Base-by-base conservation (phyloP, 202 grass and related monocot species). In the Zoysia matrella region DNA sequence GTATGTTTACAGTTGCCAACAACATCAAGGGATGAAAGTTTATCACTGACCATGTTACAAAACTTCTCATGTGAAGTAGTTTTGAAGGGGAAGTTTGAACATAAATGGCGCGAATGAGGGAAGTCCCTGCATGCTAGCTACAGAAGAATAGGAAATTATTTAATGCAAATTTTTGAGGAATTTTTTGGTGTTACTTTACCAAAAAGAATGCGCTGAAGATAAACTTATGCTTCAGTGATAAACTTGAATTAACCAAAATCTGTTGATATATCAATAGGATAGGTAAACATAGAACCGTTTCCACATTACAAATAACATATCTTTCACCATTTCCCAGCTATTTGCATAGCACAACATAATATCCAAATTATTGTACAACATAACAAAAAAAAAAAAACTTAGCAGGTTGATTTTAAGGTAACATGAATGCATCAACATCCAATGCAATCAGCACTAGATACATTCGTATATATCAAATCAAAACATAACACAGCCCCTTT, bases 91-190 rank as follows among this genome's bases (percentile, higher is more conserved):
- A 94, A 96, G 79, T 89, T 94, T 55, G 87, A 92, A 81, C 97
- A 99, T 74, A 71, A 57, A 96, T 99, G 91, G 4, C 97, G 97
- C 9, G 97, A 83, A 86, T 99, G 97, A 65, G 97, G 87, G 83
- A 94, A 99, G 76, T 99, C 97, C 43, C 93, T 87, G 83, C 97
- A 99, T 68, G 97, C 93, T 73, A 94, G 13, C 92, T 94, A 87
- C 22, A 69, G 13, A 88, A 83, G 30, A 72, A 60, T 57, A 73
- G 49, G 48, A 11, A 81, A 60, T 13, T 66, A 39, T 81, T 44
- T 45, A 69, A 36, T 36, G 30, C 30, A 36, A 36, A 36, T 36
- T 36, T 36, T 36, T 36, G 30, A 63, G 60, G 9, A 84, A 60
- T n/a, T 70, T 13, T 81, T 44, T 40, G 64, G 81, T 74, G 43